Evolutionary conservation across 1,139 yeast species (phyloP).

Genomic region (Geotrichum phurueaensis): DNA sequence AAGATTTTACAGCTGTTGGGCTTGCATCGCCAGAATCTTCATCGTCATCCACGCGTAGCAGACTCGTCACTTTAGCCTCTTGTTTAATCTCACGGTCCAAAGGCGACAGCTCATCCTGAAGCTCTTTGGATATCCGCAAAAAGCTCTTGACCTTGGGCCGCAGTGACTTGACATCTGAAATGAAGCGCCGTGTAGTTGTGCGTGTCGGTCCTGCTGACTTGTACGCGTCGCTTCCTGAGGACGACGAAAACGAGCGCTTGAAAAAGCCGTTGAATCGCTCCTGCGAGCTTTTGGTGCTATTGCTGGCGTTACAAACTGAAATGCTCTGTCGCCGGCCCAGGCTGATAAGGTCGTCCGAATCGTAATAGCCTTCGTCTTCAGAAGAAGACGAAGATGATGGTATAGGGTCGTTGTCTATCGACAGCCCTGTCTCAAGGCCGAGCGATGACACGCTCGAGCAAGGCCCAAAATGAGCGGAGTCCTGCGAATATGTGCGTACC

Average conservation of each 20-base stretch:
- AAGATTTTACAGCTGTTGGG: neutral
- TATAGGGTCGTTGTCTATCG: constrained; percentile 7
- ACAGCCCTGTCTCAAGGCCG: constrained; percentile 24
- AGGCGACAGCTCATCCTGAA: constrained; percentile 33
- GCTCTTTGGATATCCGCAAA: constrained; percentile 31
- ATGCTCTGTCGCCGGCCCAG: constrained; percentile 23
- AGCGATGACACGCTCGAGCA: constrained; percentile 27
- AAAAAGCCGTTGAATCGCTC: neutral
- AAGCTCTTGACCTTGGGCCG: constrained; percentile 32
- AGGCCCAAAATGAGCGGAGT: constrained; percentile 22
- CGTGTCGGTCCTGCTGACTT: neutral
- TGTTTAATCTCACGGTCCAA: constrained; percentile 32
- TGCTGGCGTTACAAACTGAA: neutral
- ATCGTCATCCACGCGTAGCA: constrained; percentile 27
- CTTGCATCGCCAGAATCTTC: neutral
- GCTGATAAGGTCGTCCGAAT: constrained; percentile 28
- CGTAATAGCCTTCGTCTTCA: constrained; percentile 24
- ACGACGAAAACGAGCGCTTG: neutral
- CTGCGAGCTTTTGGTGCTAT: neutral
- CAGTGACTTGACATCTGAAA: constrained; percentile 24
- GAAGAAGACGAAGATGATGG: constrained; percentile 21
- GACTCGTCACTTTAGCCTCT: constrained; percentile 33
- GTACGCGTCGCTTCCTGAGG: neutral
- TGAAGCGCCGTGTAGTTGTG: constrained; percentile 20
- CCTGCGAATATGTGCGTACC: neutral